phyloP scores from a whole-genome alignment of 2,329 filamentous ascomycete species.

The Neurospora crassa region DNA sequence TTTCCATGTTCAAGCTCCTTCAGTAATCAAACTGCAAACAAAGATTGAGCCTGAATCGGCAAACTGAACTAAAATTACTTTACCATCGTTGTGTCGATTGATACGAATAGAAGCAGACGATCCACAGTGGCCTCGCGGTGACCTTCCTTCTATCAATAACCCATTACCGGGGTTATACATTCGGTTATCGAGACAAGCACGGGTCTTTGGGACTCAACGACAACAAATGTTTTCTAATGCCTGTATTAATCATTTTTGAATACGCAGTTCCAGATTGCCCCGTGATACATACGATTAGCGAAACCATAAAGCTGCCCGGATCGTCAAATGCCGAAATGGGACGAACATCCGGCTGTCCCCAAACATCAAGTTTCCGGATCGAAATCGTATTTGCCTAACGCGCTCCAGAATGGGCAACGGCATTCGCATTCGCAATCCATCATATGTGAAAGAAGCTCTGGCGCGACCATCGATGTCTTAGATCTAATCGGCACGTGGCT shows the following conservation, averaged over 20 bases:
- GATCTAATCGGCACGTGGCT: neutral
- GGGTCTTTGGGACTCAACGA: neutral
- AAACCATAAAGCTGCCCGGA: neutral
- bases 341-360: neutral
- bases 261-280: neutral
- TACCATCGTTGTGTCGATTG: neutral
- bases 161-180: neutral
- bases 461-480: neutral
- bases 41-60: neutral
- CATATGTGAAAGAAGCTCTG: neutral
- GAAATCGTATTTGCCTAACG: neutral
- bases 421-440: neutral
- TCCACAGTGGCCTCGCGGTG: neutral
- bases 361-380: neutral
- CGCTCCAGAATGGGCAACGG: neutral
- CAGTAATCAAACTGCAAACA: neutral
- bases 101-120: neutral
- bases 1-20: neutral
- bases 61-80: neutral
- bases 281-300: neutral
- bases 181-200: neutral
- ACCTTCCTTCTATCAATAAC: neutral
- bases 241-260: neutral
- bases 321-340: neutral
- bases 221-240: neutral